These are phyloP conservation scores for Paramecium tetraurelia DNA, from an alignment of 73 alveolate genomes.

Conservation along the genomic window DNA sequence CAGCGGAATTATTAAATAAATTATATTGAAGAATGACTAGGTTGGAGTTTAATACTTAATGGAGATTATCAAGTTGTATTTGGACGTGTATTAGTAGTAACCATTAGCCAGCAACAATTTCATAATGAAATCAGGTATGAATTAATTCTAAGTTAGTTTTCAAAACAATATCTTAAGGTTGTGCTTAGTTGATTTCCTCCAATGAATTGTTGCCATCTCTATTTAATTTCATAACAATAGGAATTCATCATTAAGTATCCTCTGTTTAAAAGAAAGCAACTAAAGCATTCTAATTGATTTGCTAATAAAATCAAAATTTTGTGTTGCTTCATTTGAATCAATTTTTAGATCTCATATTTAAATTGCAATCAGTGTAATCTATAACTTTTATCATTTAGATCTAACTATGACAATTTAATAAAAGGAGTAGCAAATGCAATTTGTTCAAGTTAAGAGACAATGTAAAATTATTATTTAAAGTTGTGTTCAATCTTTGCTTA, in stretches of 20 bases:
- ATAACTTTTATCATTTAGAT: background rate
- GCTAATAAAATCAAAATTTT: background rate
- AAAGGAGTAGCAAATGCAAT: slow-evolving; percentile 51
- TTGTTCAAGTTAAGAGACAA: background rate
- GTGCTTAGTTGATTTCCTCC: background rate
- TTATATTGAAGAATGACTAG: background rate
- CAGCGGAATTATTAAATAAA: background rate
- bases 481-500: background rate
- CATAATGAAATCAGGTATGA: background rate
- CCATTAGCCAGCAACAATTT: background rate
- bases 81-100: background rate
- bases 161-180: background rate
- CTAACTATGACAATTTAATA: background rate
- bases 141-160: background rate
- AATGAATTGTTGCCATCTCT: background rate
- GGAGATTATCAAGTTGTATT: background rate
- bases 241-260: background rate
- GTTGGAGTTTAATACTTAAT: background rate
- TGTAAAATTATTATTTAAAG: background rate
- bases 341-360: background rate
- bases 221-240: slow-evolving; percentile 1
- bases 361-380: background rate
- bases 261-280: background rate
- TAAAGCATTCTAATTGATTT: slow-evolving; percentile 28
- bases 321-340: background rate